Percentiles rank a stretch among this genome's conserved stretches.
phyloP scores from a whole-genome alignment of 1,284 basidiomycete genomes.

The Volvariella volvacea region DNA sequence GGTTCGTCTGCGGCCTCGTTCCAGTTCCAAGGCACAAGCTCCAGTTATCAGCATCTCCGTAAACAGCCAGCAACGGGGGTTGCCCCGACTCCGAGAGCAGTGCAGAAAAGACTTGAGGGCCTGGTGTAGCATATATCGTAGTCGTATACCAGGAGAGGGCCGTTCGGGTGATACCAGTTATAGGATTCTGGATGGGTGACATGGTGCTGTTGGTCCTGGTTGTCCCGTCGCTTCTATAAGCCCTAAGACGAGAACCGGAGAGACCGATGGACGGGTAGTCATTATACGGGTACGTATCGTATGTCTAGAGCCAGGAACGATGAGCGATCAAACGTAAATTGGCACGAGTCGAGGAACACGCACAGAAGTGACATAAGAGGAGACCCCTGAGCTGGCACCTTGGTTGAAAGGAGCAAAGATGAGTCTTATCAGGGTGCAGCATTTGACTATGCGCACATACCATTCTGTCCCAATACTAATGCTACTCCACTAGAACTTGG shows the following conservation, averaged over 20 bases:
- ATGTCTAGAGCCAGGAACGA: slow-evolving; percentile 22
- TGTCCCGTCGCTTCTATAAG: slow-evolving; percentile 20
- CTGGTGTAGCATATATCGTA: slow-evolving; percentile 17
- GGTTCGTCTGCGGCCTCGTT: slow-evolving; percentile 21
- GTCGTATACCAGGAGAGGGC: slow-evolving; percentile 28
- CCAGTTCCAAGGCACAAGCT: slow-evolving; percentile 26
- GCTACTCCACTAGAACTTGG: slow-evolving; percentile 33
- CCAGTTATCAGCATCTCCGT: slow-evolving; percentile 26
- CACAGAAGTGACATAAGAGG: slow-evolving; percentile 30
- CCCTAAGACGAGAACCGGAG: slow-evolving; percentile 23
- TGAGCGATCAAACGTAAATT: background rate
- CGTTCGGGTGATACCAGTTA: slow-evolving; percentile 22
- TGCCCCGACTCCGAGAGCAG: slow-evolving; percentile 12
- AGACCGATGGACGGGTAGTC: slow-evolving; percentile 28
- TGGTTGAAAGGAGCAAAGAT: background rate
- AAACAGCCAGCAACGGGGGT: slow-evolving; percentile 20
- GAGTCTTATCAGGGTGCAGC: too few species aligned
- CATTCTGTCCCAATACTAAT: slow-evolving; percentile 34
- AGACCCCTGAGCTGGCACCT: slow-evolving; percentile 29
- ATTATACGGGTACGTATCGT: slow-evolving; percentile 33
- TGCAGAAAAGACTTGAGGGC: slow-evolving; percentile 23
- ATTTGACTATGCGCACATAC: slow-evolving; percentile 17
- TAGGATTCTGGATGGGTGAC: slow-evolving; percentile 5
- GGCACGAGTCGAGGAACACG: slow-evolving; percentile 7
- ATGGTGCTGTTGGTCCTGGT: slow-evolving; percentile 25